phyloP scores from a whole-genome alignment of 768 basidiomycete genomes.

The Lactarius indigo region DNA sequence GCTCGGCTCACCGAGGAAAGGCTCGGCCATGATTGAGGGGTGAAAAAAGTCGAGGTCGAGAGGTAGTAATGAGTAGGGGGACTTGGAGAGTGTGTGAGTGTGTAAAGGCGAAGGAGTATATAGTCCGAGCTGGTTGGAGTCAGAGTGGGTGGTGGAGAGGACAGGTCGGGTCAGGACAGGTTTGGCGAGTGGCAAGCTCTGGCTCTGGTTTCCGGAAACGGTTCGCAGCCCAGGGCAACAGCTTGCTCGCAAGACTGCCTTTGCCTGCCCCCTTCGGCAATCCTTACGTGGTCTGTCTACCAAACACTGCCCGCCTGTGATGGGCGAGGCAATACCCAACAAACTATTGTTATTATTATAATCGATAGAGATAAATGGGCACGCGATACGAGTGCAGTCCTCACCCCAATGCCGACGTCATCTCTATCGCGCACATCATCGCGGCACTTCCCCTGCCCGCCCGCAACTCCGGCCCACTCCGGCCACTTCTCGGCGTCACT shows the following conservation, averaged over 20 bases:
- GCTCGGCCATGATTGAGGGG: neutral
- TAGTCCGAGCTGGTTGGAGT: neutral
- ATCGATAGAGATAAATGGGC: neutral
- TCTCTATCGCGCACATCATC: neutral
- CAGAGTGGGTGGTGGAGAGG: neutral
- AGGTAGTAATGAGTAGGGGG: conserved; percentile 36
- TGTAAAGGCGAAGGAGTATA: neutral
- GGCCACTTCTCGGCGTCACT: neutral
- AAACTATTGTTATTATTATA: neutral
- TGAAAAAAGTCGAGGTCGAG: conserved; percentile 29
- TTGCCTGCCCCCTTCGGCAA: neutral
- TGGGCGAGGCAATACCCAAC: neutral
- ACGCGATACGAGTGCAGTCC: neutral
- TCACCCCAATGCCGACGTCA: conserved; percentile 12
- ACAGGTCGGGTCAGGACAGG: neutral
- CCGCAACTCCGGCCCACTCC: conserved; percentile 7
- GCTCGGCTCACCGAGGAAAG: conserved; percentile 4
- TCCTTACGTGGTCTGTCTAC: conserved; percentile 4
- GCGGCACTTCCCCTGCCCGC: neutral
- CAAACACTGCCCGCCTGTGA: neutral
- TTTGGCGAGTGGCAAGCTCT: neutral
- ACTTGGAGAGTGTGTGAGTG: conserved; percentile 3
- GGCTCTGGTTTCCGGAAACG: conserved; percentile 8
- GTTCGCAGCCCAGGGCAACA: conserved; percentile 8
- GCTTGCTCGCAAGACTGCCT: conserved; percentile 8